A percentile compares a stretch with the other conserved stretches of the same genome.
Conservation (phyloP, 208 protist species). For the Herpetomonas samuelpessoai region DNA sequence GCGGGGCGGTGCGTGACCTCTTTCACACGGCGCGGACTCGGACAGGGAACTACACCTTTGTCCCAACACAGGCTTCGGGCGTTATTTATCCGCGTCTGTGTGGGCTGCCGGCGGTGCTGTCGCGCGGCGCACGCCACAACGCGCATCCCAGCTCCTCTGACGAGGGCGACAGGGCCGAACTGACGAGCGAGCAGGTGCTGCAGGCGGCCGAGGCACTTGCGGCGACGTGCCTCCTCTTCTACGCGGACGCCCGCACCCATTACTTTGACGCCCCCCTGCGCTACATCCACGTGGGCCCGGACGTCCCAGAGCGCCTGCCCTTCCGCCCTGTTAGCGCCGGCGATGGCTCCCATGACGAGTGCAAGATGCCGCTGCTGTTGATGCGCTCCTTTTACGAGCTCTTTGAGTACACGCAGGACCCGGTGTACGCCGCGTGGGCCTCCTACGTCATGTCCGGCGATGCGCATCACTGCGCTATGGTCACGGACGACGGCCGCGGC, state of each 20-base stretch:
- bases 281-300: conserved; percentile 12
- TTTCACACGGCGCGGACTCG: conserved; percentile 17
- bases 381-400: conserved; percentile 38
- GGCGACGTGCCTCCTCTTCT: conserved; percentile 37
- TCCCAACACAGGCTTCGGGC: conserved; percentile 9
- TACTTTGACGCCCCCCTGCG: conserved; percentile 15
- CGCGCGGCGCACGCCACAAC: conserved; percentile 22
- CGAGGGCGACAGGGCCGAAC: conserved; percentile 12
- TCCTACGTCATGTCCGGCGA: conserved; percentile 26
- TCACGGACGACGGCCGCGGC: background rate
- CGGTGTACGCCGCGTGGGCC: conserved; percentile 45
- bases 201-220: conserved; percentile 43
- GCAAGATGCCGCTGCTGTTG: conserved; percentile 19
- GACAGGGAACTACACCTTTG: conserved; percentile 33
- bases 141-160: conserved; percentile 20
- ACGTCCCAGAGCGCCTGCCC: background rate
- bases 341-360: conserved; percentile 2
- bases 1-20: conserved; percentile 9
- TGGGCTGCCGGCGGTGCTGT: conserved; percentile 19
- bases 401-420: conserved; percentile 31
- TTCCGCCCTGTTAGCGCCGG: background rate
- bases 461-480: conserved; percentile 17
- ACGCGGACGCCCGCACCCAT: conserved; percentile 12
- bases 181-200: conserved; percentile 11
- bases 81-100: conserved; percentile 22